Base-by-base conservation (phyloP, 108 stramenopile genomes). In the Nitzschia sp. region DNA sequence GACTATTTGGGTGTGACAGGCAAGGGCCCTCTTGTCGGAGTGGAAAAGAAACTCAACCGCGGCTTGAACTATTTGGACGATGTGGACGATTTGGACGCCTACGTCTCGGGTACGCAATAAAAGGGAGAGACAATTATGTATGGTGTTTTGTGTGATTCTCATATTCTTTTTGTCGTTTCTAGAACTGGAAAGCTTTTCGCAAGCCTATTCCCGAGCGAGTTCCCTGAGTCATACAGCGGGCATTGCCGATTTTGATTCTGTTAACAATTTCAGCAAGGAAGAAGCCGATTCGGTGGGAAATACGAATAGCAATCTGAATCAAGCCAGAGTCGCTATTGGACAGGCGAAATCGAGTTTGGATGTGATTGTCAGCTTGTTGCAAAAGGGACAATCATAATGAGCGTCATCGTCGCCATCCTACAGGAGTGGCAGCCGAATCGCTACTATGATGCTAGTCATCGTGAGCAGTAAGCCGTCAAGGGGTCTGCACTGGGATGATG, bases 1-100 rank as follows among this genome's bases (percentile, higher is more conserved):
- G 86, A 87, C 57, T 91, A 91, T 58, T 64, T 91, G 28, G 89
- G 89, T 15, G 82, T 78, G 30, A 91, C 90, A 4, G 90, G 90
- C 32, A 88, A 85, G 54, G 79, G 90, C 13, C 90, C 90, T 18
- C 34, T 91, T 71, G 90, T 88, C 9, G 82, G 80, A 3, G 45
- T 83, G 2, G 90, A 91, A 35, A 88, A 86, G 65, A 71, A 64
- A 45, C 42, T 91, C 23, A 76, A 73, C 61, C 53, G 32, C 57
- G 83, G 84, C 15, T 74, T 88, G 34, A 74, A 85, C 17, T 73
- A 46, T 61, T 76, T 88, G 5, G 69, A 70, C 64, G 49, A 51
- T 51, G 72, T 71, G 23, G 85, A 88, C 61, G 59, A 55, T 25
- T 63, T 87, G n/a, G 89, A 86, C 25, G 76, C 76, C 17, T 87